phyloP scores from a whole-genome alignment of 139 green algal genomes.

The Chlamydomonas sphaeroides region DNA sequence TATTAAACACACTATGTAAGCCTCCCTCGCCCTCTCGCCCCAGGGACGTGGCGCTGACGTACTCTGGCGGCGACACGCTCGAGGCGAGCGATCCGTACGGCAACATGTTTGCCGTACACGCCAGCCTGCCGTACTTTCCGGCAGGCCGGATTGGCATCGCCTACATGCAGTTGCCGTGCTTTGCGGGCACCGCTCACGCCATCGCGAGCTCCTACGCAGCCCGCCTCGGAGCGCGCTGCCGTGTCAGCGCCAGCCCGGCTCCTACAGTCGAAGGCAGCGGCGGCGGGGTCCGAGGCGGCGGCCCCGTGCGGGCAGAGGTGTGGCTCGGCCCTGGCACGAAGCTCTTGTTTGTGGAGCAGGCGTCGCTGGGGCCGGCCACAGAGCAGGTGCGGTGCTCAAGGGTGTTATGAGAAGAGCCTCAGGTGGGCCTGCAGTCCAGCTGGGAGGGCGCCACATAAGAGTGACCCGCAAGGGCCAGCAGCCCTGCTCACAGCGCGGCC shows the following conservation, averaged over 20 bases:
- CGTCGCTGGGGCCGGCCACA: neutral
- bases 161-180: slow-evolving; percentile 28
- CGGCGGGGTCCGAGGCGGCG: neutral
- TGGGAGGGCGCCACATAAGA: no score
- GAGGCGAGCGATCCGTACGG: slow-evolving; percentile 32
- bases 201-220: slow-evolving; percentile 26
- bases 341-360: slow-evolving; percentile 35
- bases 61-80: slow-evolving; percentile 14
- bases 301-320: slow-evolving; percentile 18
- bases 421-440: no score
- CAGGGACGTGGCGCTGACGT: slow-evolving; percentile 27
- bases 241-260: neutral
- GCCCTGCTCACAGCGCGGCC: no score
- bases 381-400: slow-evolving; percentile 37
- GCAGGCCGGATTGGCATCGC: neutral
- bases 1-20: no score
- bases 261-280: no score
- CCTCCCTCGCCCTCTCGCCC: neutral
- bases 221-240: neutral
- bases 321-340: slow-evolving; percentile 12
- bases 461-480: no score
- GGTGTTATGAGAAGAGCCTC: no score
- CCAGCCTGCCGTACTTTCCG: slow-evolving; percentile 21
- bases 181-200: neutral
- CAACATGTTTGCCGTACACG: slow-evolving; percentile 28